Percentiles rank a stretch among this genome's conserved stretches.
Conservation (phyloP, 1,284 basidiomycete genomes). For the Cerrena zonata region DNA sequence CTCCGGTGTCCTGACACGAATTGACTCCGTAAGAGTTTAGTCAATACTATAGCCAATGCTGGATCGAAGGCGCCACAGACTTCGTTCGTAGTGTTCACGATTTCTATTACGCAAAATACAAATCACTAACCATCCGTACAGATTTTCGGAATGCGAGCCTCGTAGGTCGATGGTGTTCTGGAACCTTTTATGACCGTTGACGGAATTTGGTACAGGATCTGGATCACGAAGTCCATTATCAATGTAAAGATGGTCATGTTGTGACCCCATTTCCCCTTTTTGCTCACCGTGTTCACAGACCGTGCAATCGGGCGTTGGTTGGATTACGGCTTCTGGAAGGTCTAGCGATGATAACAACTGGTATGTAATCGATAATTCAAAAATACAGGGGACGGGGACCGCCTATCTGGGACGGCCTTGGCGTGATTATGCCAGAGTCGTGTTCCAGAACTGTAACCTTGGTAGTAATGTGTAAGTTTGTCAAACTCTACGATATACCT, state of each 20-base stretch:
- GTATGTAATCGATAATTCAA: conserved; percentile 46
- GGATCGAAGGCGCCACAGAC: conserved; percentile 45
- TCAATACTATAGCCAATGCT: conserved; percentile 22
- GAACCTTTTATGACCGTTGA: conserved; percentile 32
- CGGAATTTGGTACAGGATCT: conserved; percentile 15
- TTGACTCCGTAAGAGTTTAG: conserved; percentile 8
- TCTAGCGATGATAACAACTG: conserved; percentile 36
- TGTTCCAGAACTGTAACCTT: conserved; percentile 21
- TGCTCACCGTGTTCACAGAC: conserved; percentile 13
- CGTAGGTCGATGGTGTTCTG: conserved; percentile 14
- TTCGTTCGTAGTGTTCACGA: conserved; percentile 34
- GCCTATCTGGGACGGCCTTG: conserved; percentile 47
- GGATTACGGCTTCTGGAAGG: conserved; percentile 48
- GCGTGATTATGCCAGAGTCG: conserved; percentile 28
- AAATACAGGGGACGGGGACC: conserved; percentile 41
- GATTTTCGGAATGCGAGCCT: conserved; percentile 24
- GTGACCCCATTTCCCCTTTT: not conserved
- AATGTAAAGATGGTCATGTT: conserved; percentile 15
- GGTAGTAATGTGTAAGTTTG: conserved; percentile 20
- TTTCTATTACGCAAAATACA: not conserved
- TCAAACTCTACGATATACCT: not conserved
- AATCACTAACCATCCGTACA: conserved; percentile 8
- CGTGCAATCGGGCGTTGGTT: conserved; percentile 32
- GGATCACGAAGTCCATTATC: conserved; percentile 24
- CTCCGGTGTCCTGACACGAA: not conserved